phyloP scores from a whole-genome alignment of 139 green algal genomes.

The Picochlorum costavermella region DNA sequence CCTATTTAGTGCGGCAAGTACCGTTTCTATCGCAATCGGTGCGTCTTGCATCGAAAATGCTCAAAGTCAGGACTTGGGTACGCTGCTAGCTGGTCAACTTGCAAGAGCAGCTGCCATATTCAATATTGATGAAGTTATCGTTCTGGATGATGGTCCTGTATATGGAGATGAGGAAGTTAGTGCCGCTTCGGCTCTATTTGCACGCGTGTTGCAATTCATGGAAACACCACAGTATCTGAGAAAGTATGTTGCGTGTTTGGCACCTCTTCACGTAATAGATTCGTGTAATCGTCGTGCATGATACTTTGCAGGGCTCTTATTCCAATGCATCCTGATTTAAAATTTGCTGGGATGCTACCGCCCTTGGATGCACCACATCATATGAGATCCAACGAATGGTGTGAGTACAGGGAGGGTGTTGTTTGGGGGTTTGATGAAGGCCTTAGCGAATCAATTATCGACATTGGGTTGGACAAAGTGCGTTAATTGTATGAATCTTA shows the following conservation, averaged over 20 bases:
- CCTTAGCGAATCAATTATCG: slow-evolving; percentile 42
- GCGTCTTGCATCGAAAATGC: slow-evolving; percentile 68
- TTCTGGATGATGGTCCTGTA: slow-evolving; percentile 51
- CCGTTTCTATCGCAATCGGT: slow-evolving; percentile 62
- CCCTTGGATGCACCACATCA: slow-evolving; percentile 82
- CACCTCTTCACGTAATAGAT: background rate
- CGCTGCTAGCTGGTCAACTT: slow-evolving; percentile 56
- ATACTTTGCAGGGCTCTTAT: slow-evolving; percentile 39
- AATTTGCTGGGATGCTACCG: slow-evolving; percentile 56
- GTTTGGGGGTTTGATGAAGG: slow-evolving; percentile 36
- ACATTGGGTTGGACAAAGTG: slow-evolving; percentile 69
- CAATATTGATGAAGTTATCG: slow-evolving; percentile 66
- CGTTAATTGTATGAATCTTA: slow-evolving; percentile 8
- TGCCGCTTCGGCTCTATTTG: slow-evolving; percentile 54
- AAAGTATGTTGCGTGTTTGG: slow-evolving; percentile 26
- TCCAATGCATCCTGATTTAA: slow-evolving; percentile 55
- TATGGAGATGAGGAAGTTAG: slow-evolving; percentile 12
- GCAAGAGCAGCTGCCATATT: slow-evolving; percentile 68
- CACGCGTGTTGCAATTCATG: slow-evolving; percentile 71
- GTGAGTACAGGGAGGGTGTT: slow-evolving; percentile 72
- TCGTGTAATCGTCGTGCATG: slow-evolving; percentile 7
- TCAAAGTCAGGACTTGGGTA: slow-evolving; percentile 58
- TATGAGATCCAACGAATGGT: slow-evolving; percentile 68
- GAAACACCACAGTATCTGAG: slow-evolving; percentile 84
- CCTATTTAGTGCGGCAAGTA: slow-evolving; percentile 10